Conservation (phyloP, 805 yeast species). For the Kodamaea restingae region DNA sequence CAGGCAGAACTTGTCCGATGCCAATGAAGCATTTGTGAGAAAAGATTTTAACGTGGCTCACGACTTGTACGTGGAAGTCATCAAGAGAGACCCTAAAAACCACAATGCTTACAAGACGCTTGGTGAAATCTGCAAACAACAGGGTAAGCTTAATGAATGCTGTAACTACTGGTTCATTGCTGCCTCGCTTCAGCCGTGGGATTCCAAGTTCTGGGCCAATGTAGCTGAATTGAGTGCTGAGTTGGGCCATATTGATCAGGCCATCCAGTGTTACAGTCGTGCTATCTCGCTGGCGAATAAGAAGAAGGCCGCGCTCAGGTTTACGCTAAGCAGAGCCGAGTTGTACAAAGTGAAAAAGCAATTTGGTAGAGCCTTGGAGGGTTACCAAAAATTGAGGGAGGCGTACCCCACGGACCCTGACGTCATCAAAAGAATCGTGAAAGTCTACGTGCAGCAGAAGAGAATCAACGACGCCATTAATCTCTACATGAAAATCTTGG, state of each 20-base stretch:
- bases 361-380: conserved; percentile 68
- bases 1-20: conserved; percentile 58
- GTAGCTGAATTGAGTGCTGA: conserved; percentile 68
- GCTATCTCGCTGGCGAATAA: conserved; percentile 47
- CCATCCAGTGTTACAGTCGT: conserved; percentile 70
- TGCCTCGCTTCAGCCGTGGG: conserved; percentile 71
- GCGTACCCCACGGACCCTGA: conserved; percentile 55
- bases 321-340: conserved; percentile 52
- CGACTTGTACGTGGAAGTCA: conserved; percentile 59
- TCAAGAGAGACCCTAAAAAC: conserved; percentile 71
- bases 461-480: conserved; percentile 72
- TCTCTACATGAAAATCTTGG: conserved; percentile 60
- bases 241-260: conserved; percentile 68
- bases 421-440: conserved; percentile 55
- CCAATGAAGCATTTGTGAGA: conserved; percentile 75
- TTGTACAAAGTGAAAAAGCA: conserved; percentile 65
- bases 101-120: conserved; percentile 82
- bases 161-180: conserved; percentile 80
- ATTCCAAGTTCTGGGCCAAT: conserved; percentile 71
- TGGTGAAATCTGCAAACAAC: conserved; percentile 75
- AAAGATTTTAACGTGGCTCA: conserved; percentile 59
- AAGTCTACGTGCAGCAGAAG: conserved; percentile 50
- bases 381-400: conserved; percentile 55
- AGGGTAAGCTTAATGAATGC: conserved; percentile 65
- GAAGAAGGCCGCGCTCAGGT: conserved; percentile 45